These are phyloP conservation scores for Volutella citrinella DNA, from an alignment of 2,329 filamentous ascomycete genomes.

Conservation along the genomic window DNA sequence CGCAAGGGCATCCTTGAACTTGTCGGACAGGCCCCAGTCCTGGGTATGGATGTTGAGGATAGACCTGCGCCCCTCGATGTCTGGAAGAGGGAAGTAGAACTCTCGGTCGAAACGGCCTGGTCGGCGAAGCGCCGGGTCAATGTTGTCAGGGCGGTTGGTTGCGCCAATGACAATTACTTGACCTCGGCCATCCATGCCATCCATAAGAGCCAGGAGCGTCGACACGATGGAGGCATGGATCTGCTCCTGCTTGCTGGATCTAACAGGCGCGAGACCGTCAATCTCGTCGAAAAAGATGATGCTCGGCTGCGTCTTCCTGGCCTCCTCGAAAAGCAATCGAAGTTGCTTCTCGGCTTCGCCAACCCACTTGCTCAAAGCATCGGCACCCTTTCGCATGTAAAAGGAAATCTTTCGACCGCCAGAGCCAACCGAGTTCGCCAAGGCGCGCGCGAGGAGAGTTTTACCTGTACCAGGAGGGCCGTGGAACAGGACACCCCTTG, in stretches of 20 bases:
- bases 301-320: constrained; percentile 90
- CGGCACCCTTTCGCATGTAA: constrained; percentile 98
- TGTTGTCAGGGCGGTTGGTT: constrained; percentile 95
- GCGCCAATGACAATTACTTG: constrained; percentile 98
- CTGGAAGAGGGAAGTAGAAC: constrained; percentile 95
- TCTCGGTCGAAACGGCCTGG: constrained; percentile 95
- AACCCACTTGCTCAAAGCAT: constrained; percentile 98
- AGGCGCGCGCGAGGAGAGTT: constrained; percentile 87
- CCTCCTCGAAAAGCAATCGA: constrained; percentile 90
- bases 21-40: constrained; percentile 79
- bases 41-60: constrained; percentile 96
- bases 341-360: constrained; percentile 96
- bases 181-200: constrained; percentile 96
- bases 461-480: constrained; percentile 97
- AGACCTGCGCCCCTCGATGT: constrained; percentile 71
- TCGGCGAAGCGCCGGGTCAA: constrained; percentile 90
- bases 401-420: constrained; percentile 95
- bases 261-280: constrained; percentile 89
- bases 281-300: constrained; percentile 99
- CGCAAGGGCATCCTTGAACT: constrained; percentile 80
- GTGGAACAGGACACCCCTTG: constrained; percentile 92
- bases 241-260: constrained; percentile 97
- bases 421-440: constrained; percentile 86
- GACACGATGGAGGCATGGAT: constrained; percentile 98
- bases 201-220: constrained; percentile 90